A percentile compares a stretch with the other conserved stretches of the same genome.
Evolutionary conservation across 306 rosid species (phyloP).

Genomic region (Gleditsia sinensis): DNA sequence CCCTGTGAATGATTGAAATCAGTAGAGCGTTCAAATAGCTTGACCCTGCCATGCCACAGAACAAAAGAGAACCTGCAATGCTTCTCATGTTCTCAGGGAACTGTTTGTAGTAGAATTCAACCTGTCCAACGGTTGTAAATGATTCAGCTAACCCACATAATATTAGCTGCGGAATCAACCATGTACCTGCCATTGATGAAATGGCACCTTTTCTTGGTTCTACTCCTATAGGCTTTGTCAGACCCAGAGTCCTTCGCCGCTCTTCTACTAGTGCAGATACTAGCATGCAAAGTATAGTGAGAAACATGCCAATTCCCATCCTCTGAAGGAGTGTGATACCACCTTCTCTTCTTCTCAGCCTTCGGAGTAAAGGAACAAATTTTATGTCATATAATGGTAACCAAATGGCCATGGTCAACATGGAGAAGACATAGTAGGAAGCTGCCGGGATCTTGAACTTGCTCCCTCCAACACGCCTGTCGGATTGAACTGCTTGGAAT

Average conservation of each 20-base stretch:
- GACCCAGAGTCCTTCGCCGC: constrained; percentile 46
- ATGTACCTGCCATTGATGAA: constrained; percentile 58
- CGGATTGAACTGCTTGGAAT: constrained; percentile 63
- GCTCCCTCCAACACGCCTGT: constrained; percentile 43
- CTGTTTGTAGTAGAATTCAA: constrained; percentile 70
- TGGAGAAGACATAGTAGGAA: constrained; percentile 43
- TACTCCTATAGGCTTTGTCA: constrained; percentile 42
- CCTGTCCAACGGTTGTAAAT: constrained; percentile 42
- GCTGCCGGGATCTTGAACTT: constrained; percentile 58
- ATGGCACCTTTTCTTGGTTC: constrained; percentile 49
- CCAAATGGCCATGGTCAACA: constrained; percentile 53
- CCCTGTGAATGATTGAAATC: constrained; percentile 41
- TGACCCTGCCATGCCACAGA: constrained; percentile 49
- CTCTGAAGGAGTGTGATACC: constrained; percentile 64
- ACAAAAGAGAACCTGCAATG: constrained; percentile 59
- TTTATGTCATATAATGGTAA: constrained; percentile 55
- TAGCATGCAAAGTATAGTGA: constrained; percentile 35
- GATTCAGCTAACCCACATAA: constrained; percentile 49
- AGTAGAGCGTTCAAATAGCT: constrained; percentile 54
- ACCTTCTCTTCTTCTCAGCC: constrained; percentile 40
- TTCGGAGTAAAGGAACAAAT: constrained; percentile 50
- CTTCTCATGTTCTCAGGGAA: constrained; percentile 76
- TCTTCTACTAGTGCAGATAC: constrained; percentile 50
- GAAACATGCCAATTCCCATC: constrained; percentile 51
- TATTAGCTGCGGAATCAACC: constrained; percentile 60